These are phyloP conservation scores for Suillus decipiens DNA, from an alignment of 768 basidiomycete genomes.

Conservation along the genomic window DNA sequence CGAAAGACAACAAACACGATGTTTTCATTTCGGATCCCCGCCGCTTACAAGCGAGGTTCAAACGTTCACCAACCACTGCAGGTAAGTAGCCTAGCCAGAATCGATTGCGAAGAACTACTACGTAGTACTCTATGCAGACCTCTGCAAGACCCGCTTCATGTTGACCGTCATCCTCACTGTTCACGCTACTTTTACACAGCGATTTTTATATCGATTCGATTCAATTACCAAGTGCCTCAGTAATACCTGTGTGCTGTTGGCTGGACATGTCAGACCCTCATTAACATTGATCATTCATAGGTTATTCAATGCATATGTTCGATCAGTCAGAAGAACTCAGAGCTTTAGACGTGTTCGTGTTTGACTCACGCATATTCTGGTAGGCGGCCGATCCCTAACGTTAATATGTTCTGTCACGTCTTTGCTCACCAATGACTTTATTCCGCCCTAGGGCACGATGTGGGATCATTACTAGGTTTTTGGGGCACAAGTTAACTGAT, in stretches of 20 bases:
- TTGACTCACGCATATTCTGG: background rate
- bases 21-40: constrained; percentile 8
- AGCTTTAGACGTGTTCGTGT: background rate
- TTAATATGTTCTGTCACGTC: background rate
- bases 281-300: background rate
- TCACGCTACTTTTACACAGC: background rate
- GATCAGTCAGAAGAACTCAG: background rate
- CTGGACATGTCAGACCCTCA: background rate
- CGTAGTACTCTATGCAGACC: background rate
- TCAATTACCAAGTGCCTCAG: background rate
- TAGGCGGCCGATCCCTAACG: no score
- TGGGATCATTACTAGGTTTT: background rate
- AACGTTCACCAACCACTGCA: background rate
- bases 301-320: background rate
- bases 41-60: constrained; percentile 1
- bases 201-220: background rate
- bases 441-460: background rate
- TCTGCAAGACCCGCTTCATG: background rate
- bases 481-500: background rate
- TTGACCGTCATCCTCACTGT: background rate
- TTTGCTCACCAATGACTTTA: background rate
- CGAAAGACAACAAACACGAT: background rate
- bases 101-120: background rate
- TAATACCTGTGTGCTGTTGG: background rate
- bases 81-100: background rate